These are phyloP conservation scores for Phytophthora pisi DNA, from an alignment of 352 stramenopile genomes.

Conservation along the genomic window DNA sequence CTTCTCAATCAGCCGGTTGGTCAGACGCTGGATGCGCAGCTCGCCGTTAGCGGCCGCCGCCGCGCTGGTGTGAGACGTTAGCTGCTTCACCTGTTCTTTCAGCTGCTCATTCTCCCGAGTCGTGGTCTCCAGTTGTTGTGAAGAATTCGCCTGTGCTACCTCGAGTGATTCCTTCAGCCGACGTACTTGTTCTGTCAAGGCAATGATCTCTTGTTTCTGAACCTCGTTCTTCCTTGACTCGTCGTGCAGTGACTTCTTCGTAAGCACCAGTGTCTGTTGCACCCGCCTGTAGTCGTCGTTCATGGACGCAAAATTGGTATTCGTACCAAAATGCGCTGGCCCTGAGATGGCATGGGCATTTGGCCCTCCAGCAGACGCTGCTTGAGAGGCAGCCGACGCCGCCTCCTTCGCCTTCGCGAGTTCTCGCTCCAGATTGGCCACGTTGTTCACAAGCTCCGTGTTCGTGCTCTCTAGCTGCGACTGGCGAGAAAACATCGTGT, in stretches of 20 bases:
- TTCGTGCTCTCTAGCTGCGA: conserved; percentile 80
- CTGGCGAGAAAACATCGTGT: conserved; percentile 75
- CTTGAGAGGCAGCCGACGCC: conserved; percentile 9
- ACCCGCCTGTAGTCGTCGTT: conserved; percentile 65
- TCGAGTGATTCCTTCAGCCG: conserved; percentile 54
- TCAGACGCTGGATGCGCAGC: conserved; percentile 76
- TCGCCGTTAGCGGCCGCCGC: conserved; percentile 45
- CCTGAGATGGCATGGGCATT: conserved; percentile 2
- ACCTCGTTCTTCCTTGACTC: conserved; percentile 68
- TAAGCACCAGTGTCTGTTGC: conserved; percentile 67
- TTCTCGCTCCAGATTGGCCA: conserved; percentile 70
- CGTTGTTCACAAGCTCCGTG: conserved; percentile 65
- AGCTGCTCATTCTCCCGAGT: conserved; percentile 52
- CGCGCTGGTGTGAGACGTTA: conserved; percentile 28
- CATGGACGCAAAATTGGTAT: conserved; percentile 33
- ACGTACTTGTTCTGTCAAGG: conserved; percentile 59
- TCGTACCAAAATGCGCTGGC: conserved; percentile 17
- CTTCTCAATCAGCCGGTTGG: conserved; percentile 83
- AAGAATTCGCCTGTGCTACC: conserved; percentile 37
- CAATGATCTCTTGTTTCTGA: conserved; percentile 68
- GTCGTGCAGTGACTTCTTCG: conserved; percentile 82
- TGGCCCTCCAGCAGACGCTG: conserved; percentile 2
- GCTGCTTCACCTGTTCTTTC: conserved; percentile 50
- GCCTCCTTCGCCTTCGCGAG: conserved; percentile 52
- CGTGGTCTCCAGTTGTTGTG: conserved; percentile 45